Evolutionary conservation across 2,329 filamentous ascomycete species (phyloP), one percentile per base, ranked within the genome.

Genomic region (Apiospora pterosperma): DNA sequence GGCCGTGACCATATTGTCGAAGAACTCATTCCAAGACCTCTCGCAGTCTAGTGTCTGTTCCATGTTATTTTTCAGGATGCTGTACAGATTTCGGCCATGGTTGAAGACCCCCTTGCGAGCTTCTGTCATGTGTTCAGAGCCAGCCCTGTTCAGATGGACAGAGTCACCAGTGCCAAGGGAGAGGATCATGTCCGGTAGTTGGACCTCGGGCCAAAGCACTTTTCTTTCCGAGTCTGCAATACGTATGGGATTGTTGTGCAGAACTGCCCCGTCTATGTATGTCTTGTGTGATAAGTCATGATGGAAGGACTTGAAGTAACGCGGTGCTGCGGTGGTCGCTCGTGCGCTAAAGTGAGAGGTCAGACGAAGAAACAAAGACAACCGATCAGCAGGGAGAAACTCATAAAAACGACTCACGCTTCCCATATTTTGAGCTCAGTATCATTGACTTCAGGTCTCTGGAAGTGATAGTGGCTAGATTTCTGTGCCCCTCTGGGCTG

Each of bases 301-400:
- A n/a, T 77, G 74, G 73, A 84, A 85, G 7, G 81, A 79, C 66
- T 82, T 82, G 73, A 86, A 85, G 66, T 80, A 82, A 1, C 75
- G 76, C 3, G 83, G 82, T 4, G 81, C 80, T 5, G 84, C 81
- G 1, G 81, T 78, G 1, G 83, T 83, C 6, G 83, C 84, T 19
- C 84, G 77, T 3, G 82, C 77, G 21, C 77, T 79, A 16, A 41
- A 11, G 25, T 16, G 31, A 28, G 48, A 10, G 5, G 52, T 60
- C 44, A 63, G 55, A 16, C 58, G 31, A 21, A 23, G 39, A 2
- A 42, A 21, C 10, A 42, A 4, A 12, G n/a, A n/a, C 21, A n/a
- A 23, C n/a, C n/a, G 39, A 7, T 10, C 5, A 11, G 21, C n/a
- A 12, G 2, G n/a, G 39, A 62, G 36, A 36, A 19, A 31, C 48